Conservation (phyloP, 1,284 basidiomycete species). For the Apiotrichum siamense region DNA sequence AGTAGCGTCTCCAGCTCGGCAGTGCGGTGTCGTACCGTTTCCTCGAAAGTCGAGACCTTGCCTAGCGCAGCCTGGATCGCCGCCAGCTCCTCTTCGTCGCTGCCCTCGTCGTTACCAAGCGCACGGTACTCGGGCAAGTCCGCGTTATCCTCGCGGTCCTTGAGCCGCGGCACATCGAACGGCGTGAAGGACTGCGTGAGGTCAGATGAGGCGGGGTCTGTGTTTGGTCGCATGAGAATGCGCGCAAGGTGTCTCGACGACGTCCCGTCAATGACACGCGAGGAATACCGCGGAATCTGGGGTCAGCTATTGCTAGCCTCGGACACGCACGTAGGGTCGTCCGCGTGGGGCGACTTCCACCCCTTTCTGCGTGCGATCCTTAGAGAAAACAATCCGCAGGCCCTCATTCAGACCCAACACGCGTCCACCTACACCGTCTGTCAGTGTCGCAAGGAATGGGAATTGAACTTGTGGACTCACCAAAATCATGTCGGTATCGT, state of each 20-base stretch:
- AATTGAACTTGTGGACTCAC: constrained; percentile 16
- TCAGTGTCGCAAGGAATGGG: neutral
- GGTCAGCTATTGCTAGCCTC: neutral
- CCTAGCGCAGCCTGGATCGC: constrained; percentile 20
- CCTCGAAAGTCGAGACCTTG: constrained; percentile 28
- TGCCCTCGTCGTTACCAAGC: constrained; percentile 14
- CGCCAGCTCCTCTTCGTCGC: constrained; percentile 14
- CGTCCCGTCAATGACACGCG: constrained; percentile 8
- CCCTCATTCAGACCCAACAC: constrained; percentile 24
- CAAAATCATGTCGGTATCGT: constrained; percentile 25
- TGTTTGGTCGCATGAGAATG: constrained; percentile 8
- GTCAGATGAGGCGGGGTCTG: constrained; percentile 1
- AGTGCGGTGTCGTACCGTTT: constrained; percentile 23
- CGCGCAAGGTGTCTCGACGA: constrained; percentile 7
- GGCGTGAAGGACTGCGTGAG: constrained; percentile 2
- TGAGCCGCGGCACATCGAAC: constrained; percentile 1
- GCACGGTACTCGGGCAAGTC: constrained; percentile 14
- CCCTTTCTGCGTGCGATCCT: constrained; percentile 28
- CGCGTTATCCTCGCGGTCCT: neutral
- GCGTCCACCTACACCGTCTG: constrained; percentile 22
- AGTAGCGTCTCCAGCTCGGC: constrained; percentile 34
- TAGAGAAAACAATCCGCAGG: constrained; percentile 23
- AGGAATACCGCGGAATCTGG: constrained; percentile 15
- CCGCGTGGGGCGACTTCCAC: constrained; percentile 32
- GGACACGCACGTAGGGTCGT: constrained; percentile 25